A percentile compares a stretch with the other conserved stretches of the same genome.
Evolutionary conservation across 163 green algal species (phyloP).

Genomic region (Chlorella variabilis): DNA sequence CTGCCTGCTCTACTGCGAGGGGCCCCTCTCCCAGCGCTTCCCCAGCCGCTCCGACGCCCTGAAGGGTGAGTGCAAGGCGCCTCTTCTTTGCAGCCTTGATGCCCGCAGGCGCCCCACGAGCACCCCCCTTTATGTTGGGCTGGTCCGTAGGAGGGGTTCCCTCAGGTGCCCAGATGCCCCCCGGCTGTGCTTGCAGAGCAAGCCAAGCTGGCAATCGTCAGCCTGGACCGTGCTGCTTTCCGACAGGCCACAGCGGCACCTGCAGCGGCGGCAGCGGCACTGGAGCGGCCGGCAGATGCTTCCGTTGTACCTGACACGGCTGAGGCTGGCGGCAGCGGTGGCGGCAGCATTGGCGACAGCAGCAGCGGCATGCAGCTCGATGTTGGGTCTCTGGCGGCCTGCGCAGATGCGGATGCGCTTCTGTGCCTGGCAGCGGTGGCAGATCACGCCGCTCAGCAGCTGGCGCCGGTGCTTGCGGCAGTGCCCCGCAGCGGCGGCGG

Average conservation of each 20-base stretch:
- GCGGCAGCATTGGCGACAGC: neutral
- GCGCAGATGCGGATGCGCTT: slow-evolving; percentile 7
- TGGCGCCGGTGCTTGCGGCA: neutral
- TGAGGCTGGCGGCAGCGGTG: neutral
- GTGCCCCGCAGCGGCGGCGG: neutral
- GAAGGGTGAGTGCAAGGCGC: neutral
- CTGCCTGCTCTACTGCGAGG: slow-evolving; percentile 35
- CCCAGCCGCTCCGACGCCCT: slow-evolving; percentile 21
- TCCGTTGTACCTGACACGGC: too few relatives aligned
- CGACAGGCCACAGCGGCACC: neutral
- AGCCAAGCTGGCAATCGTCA: slow-evolving; percentile 8
- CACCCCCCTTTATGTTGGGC: too few relatives aligned
- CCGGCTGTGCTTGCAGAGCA: slow-evolving; percentile 3
- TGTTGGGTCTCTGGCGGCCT: neutral
- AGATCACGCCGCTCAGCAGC: neutral
- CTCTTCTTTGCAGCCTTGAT: neutral
- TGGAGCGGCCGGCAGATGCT: neutral
- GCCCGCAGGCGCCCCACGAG: too few relatives aligned
- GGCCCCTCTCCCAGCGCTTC: slow-evolving; percentile 17
- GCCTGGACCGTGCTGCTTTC: neutral
- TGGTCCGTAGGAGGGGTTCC: too few relatives aligned
- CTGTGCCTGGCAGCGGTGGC: slow-evolving; percentile 24
- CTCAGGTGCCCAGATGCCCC: neutral
- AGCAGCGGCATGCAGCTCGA: neutral
- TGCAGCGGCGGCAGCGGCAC: neutral